Evolutionary conservation across 176 grass and related monocot genomes (phyloP).

Genomic region (Pontederia paniculata): DNA sequence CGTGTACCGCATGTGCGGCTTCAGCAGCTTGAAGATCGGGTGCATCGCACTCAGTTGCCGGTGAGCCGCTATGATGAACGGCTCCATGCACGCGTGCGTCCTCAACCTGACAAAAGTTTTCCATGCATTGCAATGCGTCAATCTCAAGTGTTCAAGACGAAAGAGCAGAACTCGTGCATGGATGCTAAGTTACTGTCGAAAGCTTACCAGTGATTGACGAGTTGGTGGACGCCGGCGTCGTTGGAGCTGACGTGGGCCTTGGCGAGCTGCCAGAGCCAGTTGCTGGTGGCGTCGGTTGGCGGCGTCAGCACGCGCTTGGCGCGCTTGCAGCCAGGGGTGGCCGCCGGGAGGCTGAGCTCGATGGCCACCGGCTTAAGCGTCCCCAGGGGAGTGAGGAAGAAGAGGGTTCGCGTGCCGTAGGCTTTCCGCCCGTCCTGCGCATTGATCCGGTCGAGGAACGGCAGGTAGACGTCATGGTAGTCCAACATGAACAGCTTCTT

Average conservation of each 20-base stretch:
- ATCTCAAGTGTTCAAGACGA: neutral
- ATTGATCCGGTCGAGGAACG: slow-evolving; percentile 77
- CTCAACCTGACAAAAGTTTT: slow-evolving; percentile 39
- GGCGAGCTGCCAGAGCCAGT: slow-evolving; percentile 96
- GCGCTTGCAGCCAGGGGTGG: slow-evolving; percentile 33
- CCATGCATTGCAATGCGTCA: neutral
- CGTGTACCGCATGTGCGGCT: slow-evolving; percentile 92
- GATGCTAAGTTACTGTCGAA: neutral
- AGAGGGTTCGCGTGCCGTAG: slow-evolving; percentile 74
- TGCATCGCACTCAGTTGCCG: slow-evolving; percentile 92
- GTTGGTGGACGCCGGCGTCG: slow-evolving; percentile 85
- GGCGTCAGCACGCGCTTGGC: slow-evolving; percentile 78
- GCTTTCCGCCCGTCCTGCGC: slow-evolving; percentile 80
- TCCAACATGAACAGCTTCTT: slow-evolving; percentile 74
- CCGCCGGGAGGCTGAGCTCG: slow-evolving; percentile 66
- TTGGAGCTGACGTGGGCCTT: slow-evolving; percentile 98
- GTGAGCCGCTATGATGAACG: slow-evolving; percentile 70
- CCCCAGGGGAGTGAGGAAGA: slow-evolving; percentile 60
- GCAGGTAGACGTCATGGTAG: slow-evolving; percentile 76
- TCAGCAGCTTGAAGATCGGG: slow-evolving; percentile 80
- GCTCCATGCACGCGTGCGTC: slow-evolving; percentile 87
- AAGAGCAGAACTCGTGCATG: no score
- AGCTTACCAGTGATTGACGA: slow-evolving; percentile 80
- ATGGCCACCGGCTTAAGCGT: slow-evolving; percentile 86
- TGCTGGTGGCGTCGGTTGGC: slow-evolving; percentile 61